phyloP scores from a whole-genome alignment of 208 protist genomes.

The Blastocrithidia nonstop region DNA sequence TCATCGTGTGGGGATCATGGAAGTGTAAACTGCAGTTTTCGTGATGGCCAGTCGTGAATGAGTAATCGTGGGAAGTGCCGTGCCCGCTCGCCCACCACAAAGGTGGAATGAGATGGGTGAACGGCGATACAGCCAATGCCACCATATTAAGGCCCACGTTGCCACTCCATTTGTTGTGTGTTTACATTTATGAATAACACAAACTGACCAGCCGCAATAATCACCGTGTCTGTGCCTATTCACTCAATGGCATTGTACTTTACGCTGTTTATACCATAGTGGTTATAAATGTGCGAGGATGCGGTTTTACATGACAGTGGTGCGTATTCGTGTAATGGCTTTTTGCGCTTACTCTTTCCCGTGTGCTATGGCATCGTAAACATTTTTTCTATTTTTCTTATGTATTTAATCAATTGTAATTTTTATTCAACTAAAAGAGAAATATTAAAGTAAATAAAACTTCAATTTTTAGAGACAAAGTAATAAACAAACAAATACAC shows the following conservation, averaged over 20 bases:
- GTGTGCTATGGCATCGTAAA: background rate
- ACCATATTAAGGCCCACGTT: constrained; percentile 28
- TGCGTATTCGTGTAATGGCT: constrained; percentile 63
- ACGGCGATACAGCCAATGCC: constrained; percentile 47
- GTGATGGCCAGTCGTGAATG: constrained; percentile 76
- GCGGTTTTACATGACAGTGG: constrained; percentile 1
- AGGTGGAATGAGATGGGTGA: constrained; percentile 45
- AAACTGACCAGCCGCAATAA: constrained; percentile 69
- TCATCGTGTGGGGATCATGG: too few relatives aligned
- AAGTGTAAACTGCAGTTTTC: constrained; percentile 1
- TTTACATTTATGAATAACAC: constrained; percentile 74
- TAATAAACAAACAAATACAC: too few relatives aligned
- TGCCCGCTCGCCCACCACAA: constrained; percentile 75
- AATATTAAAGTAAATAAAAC: constrained; percentile 1
- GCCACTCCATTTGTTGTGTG: constrained; percentile 21
- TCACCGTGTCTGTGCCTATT: constrained; percentile 29
- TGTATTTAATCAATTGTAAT: background rate
- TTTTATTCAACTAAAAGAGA: background rate
- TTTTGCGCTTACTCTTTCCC: constrained; percentile 3
- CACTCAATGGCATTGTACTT: constrained; percentile 46
- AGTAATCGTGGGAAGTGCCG: constrained; percentile 31
- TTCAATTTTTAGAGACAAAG: background rate
- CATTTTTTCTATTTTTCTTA: background rate
- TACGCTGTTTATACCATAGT: constrained; percentile 55
- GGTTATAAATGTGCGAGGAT: constrained; percentile 22